Evolutionary conservation across 495 filamentous ascomycete species (phyloP).

Genomic region (Aspergillus steynii): DNA sequence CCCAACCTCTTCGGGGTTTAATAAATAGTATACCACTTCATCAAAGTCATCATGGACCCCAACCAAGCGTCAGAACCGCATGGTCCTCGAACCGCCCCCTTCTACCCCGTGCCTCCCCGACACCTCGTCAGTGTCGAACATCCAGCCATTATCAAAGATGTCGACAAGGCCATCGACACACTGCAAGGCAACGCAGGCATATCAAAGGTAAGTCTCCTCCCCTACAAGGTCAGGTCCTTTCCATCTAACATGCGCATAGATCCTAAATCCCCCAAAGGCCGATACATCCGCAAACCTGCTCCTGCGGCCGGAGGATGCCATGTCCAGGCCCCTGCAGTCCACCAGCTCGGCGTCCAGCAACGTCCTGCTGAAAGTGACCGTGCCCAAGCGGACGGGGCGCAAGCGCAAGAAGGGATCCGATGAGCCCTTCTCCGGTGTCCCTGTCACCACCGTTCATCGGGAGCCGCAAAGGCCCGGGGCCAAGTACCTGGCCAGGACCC

Average conservation of each 20-base stretch:
- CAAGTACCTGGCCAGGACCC: constrained; percentile 56
- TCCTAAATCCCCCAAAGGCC: constrained; percentile 41
- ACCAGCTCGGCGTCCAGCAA: constrained; percentile 71
- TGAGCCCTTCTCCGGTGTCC: constrained; percentile 56
- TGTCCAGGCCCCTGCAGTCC: constrained; percentile 72
- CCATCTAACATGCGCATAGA: constrained; percentile 24
- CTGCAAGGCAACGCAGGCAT: constrained; percentile 69
- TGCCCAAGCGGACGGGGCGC: constrained; percentile 82
- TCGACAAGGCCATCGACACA: constrained; percentile 79
- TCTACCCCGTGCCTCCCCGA: constrained; percentile 60
- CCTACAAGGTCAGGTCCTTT: not conserved
- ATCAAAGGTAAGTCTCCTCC: constrained; percentile 52
- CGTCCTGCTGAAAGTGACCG: constrained; percentile 79
- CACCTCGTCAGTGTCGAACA: constrained; percentile 81
- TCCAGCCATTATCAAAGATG: constrained; percentile 77
- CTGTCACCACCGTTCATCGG: constrained; percentile 6
- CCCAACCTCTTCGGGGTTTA: too few relatives aligned
- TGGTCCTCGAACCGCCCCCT: constrained; percentile 45
- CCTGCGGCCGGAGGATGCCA: constrained; percentile 74
- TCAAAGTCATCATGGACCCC: not conserved
- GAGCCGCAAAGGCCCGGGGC: constrained; percentile 29
- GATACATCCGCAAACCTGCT: constrained; percentile 54
- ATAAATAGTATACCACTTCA: too few relatives aligned
- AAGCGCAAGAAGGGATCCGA: constrained; percentile 75
- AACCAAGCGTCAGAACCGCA: constrained; percentile 22